A percentile compares a stretch with the other conserved stretches of the same genome.
These are phyloP conservation scores for Pleurotus giganteus DNA, from an alignment of 768 basidiomycete species.

Conservation along the genomic window DNA sequence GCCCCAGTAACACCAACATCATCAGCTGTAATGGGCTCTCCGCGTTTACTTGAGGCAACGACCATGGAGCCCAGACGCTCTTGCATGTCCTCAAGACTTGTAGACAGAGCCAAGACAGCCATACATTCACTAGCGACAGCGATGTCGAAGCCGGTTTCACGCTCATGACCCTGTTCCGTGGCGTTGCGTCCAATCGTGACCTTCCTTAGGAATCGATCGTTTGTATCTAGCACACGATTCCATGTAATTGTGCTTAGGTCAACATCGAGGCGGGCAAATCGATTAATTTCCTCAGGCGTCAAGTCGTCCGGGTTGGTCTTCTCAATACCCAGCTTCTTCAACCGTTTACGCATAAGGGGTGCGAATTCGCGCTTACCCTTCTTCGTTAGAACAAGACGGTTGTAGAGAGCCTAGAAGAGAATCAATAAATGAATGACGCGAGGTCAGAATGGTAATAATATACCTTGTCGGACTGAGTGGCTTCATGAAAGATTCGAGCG, in stretches of 20 bases:
- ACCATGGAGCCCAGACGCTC: slow-evolving; percentile 95
- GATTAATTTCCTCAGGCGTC: slow-evolving; percentile 87
- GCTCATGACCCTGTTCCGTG: slow-evolving; percentile 87
- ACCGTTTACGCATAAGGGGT: slow-evolving; percentile 92
- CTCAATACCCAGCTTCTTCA: slow-evolving; percentile 92
- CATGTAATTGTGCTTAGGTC: slow-evolving; percentile 92
- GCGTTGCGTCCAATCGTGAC: slow-evolving; percentile 88
- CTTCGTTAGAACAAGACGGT: slow-evolving; percentile 86
- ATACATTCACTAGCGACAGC: slow-evolving; percentile 97
- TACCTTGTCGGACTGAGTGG: slow-evolving; percentile 91
- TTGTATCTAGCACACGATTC: slow-evolving; percentile 96
- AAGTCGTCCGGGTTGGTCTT: slow-evolving; percentile 92
- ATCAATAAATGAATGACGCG: not conserved
- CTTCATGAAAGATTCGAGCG: slow-evolving; percentile 97
- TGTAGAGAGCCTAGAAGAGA: slow-evolving; percentile 67
- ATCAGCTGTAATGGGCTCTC: slow-evolving; percentile 92
- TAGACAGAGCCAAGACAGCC: slow-evolving; percentile 94
- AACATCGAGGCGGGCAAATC: slow-evolving; percentile 90
- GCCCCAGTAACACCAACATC: slow-evolving; percentile 95
- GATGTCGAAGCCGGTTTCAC: slow-evolving; percentile 94
- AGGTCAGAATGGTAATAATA: not conserved
- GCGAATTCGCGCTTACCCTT: slow-evolving; percentile 95
- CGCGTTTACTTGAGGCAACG: slow-evolving; percentile 88
- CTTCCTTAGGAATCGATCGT: slow-evolving; percentile 95
- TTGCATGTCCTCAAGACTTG: slow-evolving; percentile 87